Percentiles rank a stretch among this genome's conserved stretches.
These are phyloP conservation scores for Dactylella cylindrospora DNA, from an alignment of 2,329 filamentous ascomycete genomes.

Conservation along the genomic window DNA sequence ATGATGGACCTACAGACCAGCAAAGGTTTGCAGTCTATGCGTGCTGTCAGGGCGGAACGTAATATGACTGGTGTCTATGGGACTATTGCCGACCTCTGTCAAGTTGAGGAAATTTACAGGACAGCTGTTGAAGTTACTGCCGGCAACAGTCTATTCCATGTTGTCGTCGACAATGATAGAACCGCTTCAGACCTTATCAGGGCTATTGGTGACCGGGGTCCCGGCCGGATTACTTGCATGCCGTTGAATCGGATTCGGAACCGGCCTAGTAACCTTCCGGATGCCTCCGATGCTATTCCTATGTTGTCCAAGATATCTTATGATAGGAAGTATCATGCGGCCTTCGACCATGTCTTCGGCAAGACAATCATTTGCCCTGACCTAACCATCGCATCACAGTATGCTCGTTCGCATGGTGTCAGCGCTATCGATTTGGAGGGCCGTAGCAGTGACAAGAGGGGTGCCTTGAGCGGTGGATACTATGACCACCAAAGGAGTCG, in stretches of 20 bases:
- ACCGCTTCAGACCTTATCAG: slow-evolving; percentile 80
- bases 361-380: slow-evolving; percentile 93
- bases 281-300: slow-evolving; percentile 81
- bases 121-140: slow-evolving; percentile 91
- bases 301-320: slow-evolving; percentile 73
- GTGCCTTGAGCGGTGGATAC: slow-evolving; percentile 91
- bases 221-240: slow-evolving; percentile 88
- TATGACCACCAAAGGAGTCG: slow-evolving; percentile 84
- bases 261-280: slow-evolving; percentile 73
- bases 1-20: slow-evolving; percentile 89
- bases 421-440: slow-evolving; percentile 93
- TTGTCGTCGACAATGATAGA: slow-evolving; percentile 87
- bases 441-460: slow-evolving; percentile 91
- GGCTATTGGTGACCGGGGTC: slow-evolving; percentile 52
- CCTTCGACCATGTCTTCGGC: slow-evolving; percentile 92
- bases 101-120: slow-evolving; percentile 80
- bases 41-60: slow-evolving; percentile 75
- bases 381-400: slow-evolving; percentile 81
- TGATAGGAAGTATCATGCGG: slow-evolving; percentile 73
- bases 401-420: slow-evolving; percentile 85
- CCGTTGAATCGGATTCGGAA: slow-evolving; percentile 79
- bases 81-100: slow-evolving; percentile 87
- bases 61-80: slow-evolving; percentile 86
- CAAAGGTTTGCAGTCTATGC: slow-evolving; percentile 81
- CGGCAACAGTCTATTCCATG: slow-evolving; percentile 90